phyloP scores from a whole-genome alignment of 805 yeast genomes.

The Schwanniomyces occidentalis region DNA sequence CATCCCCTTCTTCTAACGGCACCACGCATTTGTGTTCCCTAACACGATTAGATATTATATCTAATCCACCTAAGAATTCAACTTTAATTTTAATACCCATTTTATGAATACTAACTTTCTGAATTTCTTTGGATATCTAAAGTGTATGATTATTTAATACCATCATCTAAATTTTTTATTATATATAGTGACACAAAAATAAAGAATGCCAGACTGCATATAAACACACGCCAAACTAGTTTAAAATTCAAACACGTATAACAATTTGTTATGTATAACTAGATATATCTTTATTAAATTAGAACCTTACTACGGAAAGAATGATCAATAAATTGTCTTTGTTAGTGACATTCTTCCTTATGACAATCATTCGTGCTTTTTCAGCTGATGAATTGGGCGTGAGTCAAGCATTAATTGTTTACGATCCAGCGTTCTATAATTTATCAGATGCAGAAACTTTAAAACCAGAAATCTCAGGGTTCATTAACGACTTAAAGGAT shows the following conservation, averaged over 20 bases:
- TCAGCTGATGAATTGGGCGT: conserved; percentile 7
- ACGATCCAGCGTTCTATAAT: conserved; percentile 29
- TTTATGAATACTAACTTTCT: too few relatives aligned
- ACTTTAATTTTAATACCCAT: conserved; percentile 39
- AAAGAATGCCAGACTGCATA: too few relatives aligned
- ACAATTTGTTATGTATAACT: not conserved
- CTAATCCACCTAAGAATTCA: conserved; percentile 74
- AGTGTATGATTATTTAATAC: too few relatives aligned
- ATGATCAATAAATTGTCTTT: conserved; percentile 8
- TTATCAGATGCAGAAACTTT: conserved; percentile 14
- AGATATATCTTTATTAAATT: too few relatives aligned
- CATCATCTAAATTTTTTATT: too few relatives aligned
- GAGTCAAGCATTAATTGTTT: conserved; percentile 34
- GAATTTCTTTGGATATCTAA: too few relatives aligned
- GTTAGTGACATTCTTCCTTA: conserved; percentile 9
- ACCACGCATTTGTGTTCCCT: conserved; percentile 51
- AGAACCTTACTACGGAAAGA: not conserved
- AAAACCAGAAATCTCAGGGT: conserved; percentile 17
- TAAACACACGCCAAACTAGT: conserved; percentile 1
- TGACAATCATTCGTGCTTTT: conserved; percentile 2
- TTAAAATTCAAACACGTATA: conserved; percentile 3
- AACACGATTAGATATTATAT: conserved; percentile 65
- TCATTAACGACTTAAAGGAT: conserved; percentile 23
- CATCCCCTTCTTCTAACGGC: conserved; percentile 44
- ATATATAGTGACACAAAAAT: too few relatives aligned